Conservation (phyloP, 2,329 filamentous ascomycete genomes). For the Emmonsiellopsis sp. region DNA sequence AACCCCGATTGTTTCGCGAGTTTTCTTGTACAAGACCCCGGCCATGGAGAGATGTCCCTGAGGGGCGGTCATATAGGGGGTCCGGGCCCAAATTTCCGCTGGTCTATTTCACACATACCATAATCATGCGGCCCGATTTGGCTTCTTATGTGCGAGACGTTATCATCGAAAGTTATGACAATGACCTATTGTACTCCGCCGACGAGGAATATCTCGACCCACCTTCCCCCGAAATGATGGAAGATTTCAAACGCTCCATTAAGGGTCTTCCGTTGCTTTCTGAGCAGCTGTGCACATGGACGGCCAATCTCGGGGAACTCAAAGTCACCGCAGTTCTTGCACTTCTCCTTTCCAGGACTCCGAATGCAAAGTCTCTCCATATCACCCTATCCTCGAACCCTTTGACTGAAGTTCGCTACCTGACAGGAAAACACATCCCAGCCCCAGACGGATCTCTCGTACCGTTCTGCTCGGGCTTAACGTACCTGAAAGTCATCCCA, state of each 20-base stretch:
- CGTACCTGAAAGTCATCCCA: neutral
- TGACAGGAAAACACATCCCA: neutral
- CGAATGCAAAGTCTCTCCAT: neutral
- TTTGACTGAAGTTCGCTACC: neutral
- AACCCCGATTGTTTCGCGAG: neutral
- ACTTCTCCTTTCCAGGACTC: neutral
- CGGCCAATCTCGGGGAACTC: neutral
- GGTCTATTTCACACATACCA: neutral
- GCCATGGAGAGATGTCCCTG: neutral
- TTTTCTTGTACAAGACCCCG: neutral
- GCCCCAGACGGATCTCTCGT: neutral
- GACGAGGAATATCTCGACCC: neutral
- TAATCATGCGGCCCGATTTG: neutral
- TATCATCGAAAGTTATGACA: neutral
- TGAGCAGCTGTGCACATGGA: neutral
- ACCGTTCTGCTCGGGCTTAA: neutral
- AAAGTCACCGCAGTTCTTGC: neutral
- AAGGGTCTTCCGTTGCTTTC: neutral
- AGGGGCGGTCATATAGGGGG: neutral
- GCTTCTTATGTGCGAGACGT: neutral
- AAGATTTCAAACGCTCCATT: neutral
- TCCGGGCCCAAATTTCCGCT: neutral
- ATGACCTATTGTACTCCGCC: neutral
- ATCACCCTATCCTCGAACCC: neutral
- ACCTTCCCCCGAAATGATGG: neutral